These are phyloP conservation scores for Wilcoxina mikolae DNA, from an alignment of 495 filamentous ascomycete genomes.

Conservation along the genomic window DNA sequence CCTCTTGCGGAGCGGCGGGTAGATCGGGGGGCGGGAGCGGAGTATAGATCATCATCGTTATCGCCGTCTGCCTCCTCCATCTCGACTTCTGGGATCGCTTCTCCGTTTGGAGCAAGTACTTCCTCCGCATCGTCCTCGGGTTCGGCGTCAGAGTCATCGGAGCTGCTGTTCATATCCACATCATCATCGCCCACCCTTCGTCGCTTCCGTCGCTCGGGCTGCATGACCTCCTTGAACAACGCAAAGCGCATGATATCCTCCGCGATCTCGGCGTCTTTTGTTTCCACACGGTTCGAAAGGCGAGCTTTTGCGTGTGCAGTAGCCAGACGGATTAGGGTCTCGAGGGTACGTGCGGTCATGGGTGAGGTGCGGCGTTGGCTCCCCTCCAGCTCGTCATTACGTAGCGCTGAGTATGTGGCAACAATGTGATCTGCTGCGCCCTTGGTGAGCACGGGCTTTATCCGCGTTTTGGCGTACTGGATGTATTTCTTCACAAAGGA, in stretches of 20 bases:
- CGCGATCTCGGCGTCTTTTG: constrained; percentile 74
- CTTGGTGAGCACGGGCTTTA: constrained; percentile 84
- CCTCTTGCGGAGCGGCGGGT: not conserved
- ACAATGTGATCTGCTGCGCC: constrained; percentile 87
- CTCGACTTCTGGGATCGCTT: constrained; percentile 16
- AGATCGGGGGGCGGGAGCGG: constrained; percentile 10
- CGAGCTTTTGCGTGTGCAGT: constrained; percentile 93
- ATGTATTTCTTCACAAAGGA: constrained; percentile 99
- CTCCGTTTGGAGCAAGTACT: constrained; percentile 5
- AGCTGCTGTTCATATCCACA: constrained; percentile 32
- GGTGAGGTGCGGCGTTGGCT: constrained; percentile 87
- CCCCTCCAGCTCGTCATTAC: constrained; percentile 90
- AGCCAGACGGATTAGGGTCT: constrained; percentile 91
- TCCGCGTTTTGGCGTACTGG: constrained; percentile 86
- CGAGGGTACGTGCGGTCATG: constrained; percentile 92
- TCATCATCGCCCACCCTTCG: constrained; percentile 32
- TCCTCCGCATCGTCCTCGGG: constrained; percentile 31
- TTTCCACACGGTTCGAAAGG: constrained; percentile 82
- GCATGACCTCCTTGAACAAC: constrained; percentile 92
- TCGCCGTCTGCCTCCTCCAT: constrained; percentile 17
- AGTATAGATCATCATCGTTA: constrained; percentile 23
- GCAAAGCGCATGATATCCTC: constrained; percentile 88
- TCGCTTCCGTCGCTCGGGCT: constrained; percentile 70
- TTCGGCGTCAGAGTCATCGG: constrained; percentile 34
- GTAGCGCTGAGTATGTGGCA: constrained; percentile 77